Base-by-base conservation (phyloP, 2,329 filamentous ascomycete genomes). In the Apiospora malaysiana region DNA sequence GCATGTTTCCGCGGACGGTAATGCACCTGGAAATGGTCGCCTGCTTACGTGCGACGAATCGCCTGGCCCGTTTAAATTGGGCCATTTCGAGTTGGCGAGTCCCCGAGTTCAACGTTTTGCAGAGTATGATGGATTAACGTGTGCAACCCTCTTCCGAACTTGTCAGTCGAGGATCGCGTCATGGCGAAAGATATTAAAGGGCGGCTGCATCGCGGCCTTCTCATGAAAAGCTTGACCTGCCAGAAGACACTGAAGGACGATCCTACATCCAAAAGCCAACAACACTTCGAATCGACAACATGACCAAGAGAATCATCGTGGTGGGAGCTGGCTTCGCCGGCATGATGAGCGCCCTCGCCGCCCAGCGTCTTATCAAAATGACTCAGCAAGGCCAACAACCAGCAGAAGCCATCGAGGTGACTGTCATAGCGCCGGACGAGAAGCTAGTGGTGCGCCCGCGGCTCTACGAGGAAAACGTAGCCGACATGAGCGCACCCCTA, bases 271-370 rank as follows among this genome's bases (percentile, higher is more conserved):
- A 68, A 49, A 46, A 32, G 6, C 32, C 23, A 37, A 12, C 27
- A n/a, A 8, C 32, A 46, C 21, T 18, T 14, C 27, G 49, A 23
- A 32, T 14, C 43, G 12, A 12, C 45, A 68, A 46, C 7, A 66
- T 66, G 65, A 18, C 65, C 65, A 42, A 66, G 21, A 45, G 40
- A 32, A 68, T 68, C 23, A 46, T 75, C 43, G 72, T 77, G 9
- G 66, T 82, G 42, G 80, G 81, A 2, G 72, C 80, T n/a, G 80
- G 81, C 0, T 82, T 82, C 65, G 79, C 79, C 27, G 81, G 81
- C 12, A 68, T 82, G 2, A 81, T 79, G 79, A 82, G 80, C 46
- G 81, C 81, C 8, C 74, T 83, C 1, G 73, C 79, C 7, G 81
- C 81, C 32, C 76, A 75, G 66, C 77, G 80, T 2, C 77, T 82